These are phyloP conservation scores for Aspergillus jensenii DNA, from an alignment of 2,329 filamentous ascomycete species.

Conservation along the genomic window DNA sequence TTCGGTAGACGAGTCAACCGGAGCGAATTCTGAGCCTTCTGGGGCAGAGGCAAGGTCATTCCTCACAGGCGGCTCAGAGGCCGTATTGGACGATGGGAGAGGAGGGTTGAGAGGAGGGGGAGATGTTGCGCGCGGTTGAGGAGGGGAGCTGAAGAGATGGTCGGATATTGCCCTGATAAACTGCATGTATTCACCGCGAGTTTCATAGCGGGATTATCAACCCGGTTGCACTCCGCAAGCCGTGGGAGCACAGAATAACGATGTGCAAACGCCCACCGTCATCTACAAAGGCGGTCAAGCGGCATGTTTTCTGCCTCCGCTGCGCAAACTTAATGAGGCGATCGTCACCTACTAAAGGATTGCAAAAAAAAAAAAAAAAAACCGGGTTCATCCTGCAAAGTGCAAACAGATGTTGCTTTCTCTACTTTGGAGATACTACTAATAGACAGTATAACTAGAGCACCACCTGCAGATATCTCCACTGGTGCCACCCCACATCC, in stretches of 20 bases:
- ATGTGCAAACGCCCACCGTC: background rate
- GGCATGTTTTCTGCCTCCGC: constrained; percentile 14
- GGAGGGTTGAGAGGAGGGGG: constrained; percentile 5
- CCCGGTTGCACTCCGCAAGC: background rate
- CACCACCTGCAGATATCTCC: background rate
- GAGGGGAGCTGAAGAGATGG: constrained; percentile 9
- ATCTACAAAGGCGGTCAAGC: constrained; percentile 21
- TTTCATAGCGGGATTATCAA: constrained; percentile 17
- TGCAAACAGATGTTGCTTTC: background rate
- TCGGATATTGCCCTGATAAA: constrained; percentile 20
- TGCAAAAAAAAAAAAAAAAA: background rate
- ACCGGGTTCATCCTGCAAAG: background rate
- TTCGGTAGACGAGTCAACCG: background rate
- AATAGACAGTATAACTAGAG: background rate
- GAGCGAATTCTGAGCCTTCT: constrained; percentile 5
- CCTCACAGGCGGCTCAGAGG: constrained; percentile 22
- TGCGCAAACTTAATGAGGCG: background rate
- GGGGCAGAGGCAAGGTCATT: constrained; percentile 16
- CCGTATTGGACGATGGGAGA: constrained; percentile 22
- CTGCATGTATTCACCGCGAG: constrained; percentile 20
- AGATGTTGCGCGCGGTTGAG: constrained; percentile 1
- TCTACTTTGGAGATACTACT: background rate
- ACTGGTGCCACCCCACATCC: background rate
- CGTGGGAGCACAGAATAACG: background rate
- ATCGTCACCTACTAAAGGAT: background rate